Evolutionary conservation across 352 stramenopile species (phyloP).

Genomic region (Globisporangium carolinianum): DNA sequence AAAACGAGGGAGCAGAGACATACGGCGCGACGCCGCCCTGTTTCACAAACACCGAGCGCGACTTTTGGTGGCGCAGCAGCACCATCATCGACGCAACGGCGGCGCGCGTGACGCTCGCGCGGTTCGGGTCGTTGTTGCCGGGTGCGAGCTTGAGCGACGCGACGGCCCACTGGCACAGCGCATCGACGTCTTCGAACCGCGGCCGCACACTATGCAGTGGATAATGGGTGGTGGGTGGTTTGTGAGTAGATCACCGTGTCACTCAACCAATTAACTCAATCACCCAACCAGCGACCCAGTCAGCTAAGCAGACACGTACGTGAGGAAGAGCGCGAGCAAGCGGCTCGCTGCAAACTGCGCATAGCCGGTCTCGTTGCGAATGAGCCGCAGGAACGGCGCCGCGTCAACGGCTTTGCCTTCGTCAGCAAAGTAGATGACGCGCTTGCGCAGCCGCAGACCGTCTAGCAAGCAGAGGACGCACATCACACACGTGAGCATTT

Average conservation of each 20-base stretch:
- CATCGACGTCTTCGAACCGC: constrained; percentile 73
- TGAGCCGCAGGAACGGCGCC: constrained; percentile 74
- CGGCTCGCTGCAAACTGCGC: constrained; percentile 77
- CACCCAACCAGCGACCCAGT: too few relatives aligned
- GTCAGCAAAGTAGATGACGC: constrained; percentile 70
- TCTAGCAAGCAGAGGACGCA: constrained; percentile 17
- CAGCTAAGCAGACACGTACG: constrained; percentile 22
- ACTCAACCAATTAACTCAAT: background rate
- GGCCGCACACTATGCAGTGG: constrained; percentile 46
- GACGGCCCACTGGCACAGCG: constrained; percentile 71
- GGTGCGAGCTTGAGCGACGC: constrained; percentile 65
- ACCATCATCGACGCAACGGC: constrained; percentile 90
- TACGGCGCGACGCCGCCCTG: constrained; percentile 88
- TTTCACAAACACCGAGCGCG: constrained; percentile 87
- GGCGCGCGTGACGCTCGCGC: constrained; percentile 71
- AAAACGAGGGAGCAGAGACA: constrained; percentile 1
- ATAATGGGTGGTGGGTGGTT: background rate
- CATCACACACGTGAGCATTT: too few relatives aligned
- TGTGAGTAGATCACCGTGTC: background rate
- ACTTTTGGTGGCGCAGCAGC: constrained; percentile 84
- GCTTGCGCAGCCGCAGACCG: constrained; percentile 68
- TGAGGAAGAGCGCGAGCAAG: constrained; percentile 80
- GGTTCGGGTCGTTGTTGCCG: constrained; percentile 54
- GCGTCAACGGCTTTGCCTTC: constrained; percentile 71
- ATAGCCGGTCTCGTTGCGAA: constrained; percentile 82